A percentile compares a stretch with the other conserved stretches of the same genome.
Conservation (phyloP, 2,329 filamentous ascomycete genomes). For the Calonectria henricotiae region DNA sequence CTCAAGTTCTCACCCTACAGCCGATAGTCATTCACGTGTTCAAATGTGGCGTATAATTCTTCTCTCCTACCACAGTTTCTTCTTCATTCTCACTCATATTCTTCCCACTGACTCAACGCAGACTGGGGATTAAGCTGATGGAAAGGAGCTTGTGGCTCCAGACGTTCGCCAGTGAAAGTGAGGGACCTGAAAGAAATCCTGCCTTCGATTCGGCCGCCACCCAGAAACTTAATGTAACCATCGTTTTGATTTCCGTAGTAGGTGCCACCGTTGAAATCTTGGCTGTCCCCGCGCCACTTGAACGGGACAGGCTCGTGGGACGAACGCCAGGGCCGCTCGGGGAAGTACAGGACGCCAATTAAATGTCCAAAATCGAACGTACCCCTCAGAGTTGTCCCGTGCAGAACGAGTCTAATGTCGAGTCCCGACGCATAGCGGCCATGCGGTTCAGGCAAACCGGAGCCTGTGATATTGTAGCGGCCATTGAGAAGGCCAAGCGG, state of each 20-base stretch:
- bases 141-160: not conserved
- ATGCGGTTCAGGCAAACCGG: conserved; percentile 51
- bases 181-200: conserved; percentile 49
- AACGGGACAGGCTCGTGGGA: conserved; percentile 52
- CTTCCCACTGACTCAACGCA: not conserved
- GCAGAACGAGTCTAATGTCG: conserved; percentile 59
- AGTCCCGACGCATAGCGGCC: conserved; percentile 49
- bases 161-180: conserved; percentile 50
- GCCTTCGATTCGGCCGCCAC: conserved; percentile 58
- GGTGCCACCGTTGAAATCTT: conserved; percentile 46
- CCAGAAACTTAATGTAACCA: conserved; percentile 59
- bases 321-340: conserved; percentile 56
- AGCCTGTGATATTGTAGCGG: conserved; percentile 60
- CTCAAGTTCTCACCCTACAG: too few species aligned
- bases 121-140: not conserved
- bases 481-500: conserved; percentile 63
- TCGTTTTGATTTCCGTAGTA: conserved; percentile 49
- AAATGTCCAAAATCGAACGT: conserved; percentile 63
- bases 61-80: too few species aligned
- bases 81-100: too few species aligned
- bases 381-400: conserved; percentile 63
- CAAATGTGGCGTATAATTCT: too few species aligned
- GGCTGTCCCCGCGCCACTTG: conserved; percentile 59
- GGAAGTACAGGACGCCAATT: conserved; percentile 61
- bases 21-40: too few species aligned